A percentile compares a stretch with the other conserved stretches of the same genome.
Conservation (phyloP, 1,284 basidiomycete genomes). For the Hortiboletus rubellus region DNA sequence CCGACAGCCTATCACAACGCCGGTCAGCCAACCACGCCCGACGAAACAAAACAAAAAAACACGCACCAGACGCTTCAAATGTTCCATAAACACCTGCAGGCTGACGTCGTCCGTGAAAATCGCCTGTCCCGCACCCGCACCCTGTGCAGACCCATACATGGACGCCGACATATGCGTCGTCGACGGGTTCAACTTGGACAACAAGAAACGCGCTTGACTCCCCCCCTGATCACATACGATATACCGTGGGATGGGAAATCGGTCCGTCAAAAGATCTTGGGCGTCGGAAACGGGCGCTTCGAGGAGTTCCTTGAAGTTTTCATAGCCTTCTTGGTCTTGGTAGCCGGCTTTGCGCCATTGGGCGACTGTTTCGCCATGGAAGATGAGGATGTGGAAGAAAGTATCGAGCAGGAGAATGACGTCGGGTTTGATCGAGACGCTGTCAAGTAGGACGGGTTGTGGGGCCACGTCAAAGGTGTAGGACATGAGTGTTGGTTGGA, state of each 20-base stretch:
- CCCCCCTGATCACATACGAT: constrained; percentile 98
- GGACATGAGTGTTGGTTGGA: constrained; percentile 99
- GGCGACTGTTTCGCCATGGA: constrained; percentile 97
- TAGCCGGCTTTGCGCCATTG: constrained; percentile 99
- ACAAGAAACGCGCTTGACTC: constrained; percentile 94
- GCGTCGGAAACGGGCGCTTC: constrained; percentile 81
- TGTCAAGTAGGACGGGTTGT: constrained; percentile 95
- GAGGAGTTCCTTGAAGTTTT: constrained; percentile 96
- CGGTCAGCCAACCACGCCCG: background rate
- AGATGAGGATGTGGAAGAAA: constrained; percentile 99
- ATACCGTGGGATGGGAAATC: constrained; percentile 96
- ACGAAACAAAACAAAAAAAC: background rate
- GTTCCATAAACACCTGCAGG: constrained; percentile 96
- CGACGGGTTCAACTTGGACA: constrained; percentile 96
- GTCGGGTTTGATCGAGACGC: constrained; percentile 96
- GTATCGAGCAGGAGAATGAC: constrained; percentile 98
- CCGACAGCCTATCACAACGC: constrained; percentile 55
- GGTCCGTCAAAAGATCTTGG: constrained; percentile 92
- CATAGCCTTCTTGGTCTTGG: constrained; percentile 98
- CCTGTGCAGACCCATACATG: constrained; percentile 77
- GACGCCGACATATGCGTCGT: constrained; percentile 94
- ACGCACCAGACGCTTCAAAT: constrained; percentile 83
- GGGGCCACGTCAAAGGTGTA: constrained; percentile 92
- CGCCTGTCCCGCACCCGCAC: constrained; percentile 76
- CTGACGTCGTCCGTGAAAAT: constrained; percentile 99